Base-by-base conservation (phyloP, 2,329 filamentous ascomycete genomes). In the Rutstroemia sp. region DNA sequence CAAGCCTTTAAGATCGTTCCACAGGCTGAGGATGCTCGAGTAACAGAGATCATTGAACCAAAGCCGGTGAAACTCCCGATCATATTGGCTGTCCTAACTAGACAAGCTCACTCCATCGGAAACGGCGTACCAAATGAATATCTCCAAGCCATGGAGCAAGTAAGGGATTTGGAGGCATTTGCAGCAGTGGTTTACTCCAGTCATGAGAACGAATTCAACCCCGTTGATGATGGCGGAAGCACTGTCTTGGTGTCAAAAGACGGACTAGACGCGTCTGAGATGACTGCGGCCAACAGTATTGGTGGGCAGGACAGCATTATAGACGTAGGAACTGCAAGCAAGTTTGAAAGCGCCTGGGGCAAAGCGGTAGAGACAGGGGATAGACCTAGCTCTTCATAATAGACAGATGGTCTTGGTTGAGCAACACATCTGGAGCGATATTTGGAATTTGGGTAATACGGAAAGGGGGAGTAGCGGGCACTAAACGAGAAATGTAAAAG, bases 71-170 rank as follows among this genome's bases (percentile, higher is more conserved):
- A 92, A 73, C 80, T 99, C 42, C 94, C 94, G 48, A 95, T 89
- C 71, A 86, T 95, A 53, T 77, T 99, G 38, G 95, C 92, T 2
- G 87, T 95, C 5, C 81, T 97, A 65, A 94, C 91, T 41, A 83
- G 90, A 63, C 92, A 99, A 74, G 92, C 92, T 5, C 92, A 96
- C 71, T 80, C 78, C 54, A 95, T 99, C 63, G 92, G 92, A 52
- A 86, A 87, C 66, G 89, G 89, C 64, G 80, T 82, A 73, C 83
- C 79, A 57, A 89, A 81, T 71, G 85, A 80, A 73, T 88, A 88
- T 68, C 76, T 88, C 34, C 79, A 84, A 64, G 82, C 84, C 41
- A 89, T 95, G 78, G 89, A 95, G 72, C 72, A 78, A 53, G 87
- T 92, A 41, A 77, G 80, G 27, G 88, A 92, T 59, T 76, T 95